Evolutionary conservation across 345 rosid genomes (phyloP).

Genomic region (Turnera subulata): DNA sequence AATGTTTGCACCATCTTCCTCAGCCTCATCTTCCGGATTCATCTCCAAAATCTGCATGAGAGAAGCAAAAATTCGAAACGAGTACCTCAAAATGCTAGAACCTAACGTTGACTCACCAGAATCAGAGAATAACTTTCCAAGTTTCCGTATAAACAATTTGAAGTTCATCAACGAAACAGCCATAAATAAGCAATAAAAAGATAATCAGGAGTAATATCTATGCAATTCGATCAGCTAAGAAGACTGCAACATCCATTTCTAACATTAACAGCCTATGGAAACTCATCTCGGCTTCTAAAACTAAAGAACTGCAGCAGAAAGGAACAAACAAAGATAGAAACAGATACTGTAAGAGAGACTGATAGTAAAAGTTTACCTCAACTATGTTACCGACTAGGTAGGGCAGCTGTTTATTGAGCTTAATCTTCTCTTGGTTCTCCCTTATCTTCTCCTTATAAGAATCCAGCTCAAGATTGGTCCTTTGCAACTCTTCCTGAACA

Average conservation of each 20-base stretch:
- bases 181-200: neutral
- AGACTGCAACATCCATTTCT: no score
- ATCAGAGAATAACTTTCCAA: no score
- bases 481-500: conserved; percentile 80
- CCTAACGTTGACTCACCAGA: no score
- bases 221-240: no score
- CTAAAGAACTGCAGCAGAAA: no score
- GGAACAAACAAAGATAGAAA: no score
- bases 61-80: neutral
- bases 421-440: conserved; percentile 98
- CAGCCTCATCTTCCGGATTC: conserved; percentile 98
- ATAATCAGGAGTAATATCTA: no score
- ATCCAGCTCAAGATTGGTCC: conserved; percentile 82
- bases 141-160: conserved; percentile 60
- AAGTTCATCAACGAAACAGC: neutral
- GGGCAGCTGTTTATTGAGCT: conserved; percentile 97
- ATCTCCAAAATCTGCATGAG: conserved; percentile 70
- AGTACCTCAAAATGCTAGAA: neutral
- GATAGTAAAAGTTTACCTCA: conserved; percentile 45
- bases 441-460: conserved; percentile 90
- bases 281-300: no score
- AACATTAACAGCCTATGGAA: no score
- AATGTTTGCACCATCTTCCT: conserved; percentile 98
- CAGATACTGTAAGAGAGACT: no score
- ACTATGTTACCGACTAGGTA: conserved; percentile 98